These are phyloP conservation scores for Apiospora sp. DNA, from an alignment of 2,329 filamentous ascomycete species.

Conservation along the genomic window DNA sequence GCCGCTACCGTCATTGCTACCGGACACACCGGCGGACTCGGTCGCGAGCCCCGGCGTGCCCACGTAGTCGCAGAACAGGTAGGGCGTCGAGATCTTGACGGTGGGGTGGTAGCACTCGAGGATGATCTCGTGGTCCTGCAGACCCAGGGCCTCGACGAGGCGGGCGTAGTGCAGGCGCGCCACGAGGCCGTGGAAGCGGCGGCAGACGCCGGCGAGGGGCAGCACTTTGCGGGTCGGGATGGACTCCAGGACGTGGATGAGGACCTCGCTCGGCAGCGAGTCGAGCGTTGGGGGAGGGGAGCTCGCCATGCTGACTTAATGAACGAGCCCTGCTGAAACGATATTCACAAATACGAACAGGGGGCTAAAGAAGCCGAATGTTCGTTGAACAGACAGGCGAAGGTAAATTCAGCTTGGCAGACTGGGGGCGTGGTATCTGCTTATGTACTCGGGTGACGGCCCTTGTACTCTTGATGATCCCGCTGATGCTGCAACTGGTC, in stretches of 20 bases:
- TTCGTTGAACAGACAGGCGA: neutral
- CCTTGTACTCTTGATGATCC: neutral
- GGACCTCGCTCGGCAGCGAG: constrained; percentile 42
- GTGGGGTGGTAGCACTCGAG: constrained; percentile 82
- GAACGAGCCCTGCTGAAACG: neutral
- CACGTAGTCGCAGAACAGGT: constrained; percentile 71
- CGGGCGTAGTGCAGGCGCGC: constrained; percentile 71
- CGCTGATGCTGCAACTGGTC: neutral
- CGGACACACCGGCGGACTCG: neutral
- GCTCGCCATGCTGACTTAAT: constrained; percentile 3
- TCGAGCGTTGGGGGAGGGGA: neutral
- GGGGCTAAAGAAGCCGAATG: neutral
- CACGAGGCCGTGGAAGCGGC: constrained; percentile 69
- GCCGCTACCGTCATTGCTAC: constrained; percentile 42
- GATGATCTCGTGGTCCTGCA: constrained; percentile 71
- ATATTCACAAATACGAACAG: too few species aligned
- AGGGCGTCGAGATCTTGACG: constrained; percentile 72
- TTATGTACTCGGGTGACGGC: neutral
- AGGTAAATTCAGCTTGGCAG: neutral
- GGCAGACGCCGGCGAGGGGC: constrained; percentile 64
- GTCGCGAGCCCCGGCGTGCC: constrained; percentile 66
- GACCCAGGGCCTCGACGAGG: constrained; percentile 63
- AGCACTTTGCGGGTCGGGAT: constrained; percentile 62
- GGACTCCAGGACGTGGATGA: constrained; percentile 56
- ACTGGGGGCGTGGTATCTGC: neutral